Evolutionary conservation across 75 land plant genomes (phyloP), one percentile per base, ranked within the genome.

Genomic region (Ceratopteris richardii): DNA sequence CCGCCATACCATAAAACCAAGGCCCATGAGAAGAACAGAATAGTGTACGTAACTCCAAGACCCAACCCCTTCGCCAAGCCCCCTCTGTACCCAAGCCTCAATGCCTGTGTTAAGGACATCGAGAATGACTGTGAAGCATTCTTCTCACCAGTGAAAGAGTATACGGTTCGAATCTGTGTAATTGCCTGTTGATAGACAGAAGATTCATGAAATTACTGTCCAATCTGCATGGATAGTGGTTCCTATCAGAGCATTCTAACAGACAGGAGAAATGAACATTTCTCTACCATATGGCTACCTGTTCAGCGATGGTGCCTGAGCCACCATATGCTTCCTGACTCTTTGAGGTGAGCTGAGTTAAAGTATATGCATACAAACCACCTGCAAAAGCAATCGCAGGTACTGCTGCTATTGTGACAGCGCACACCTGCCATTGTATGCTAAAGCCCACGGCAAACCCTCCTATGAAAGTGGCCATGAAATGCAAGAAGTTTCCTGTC

Each of bases 391-490:
- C 83, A 0, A 84, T 80, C 24, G 69, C 65, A 28, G 88, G 88
- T 26, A 72, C 74, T 9, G 74, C 76, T 0, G 83, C 80, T 16
- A 84, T 54, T 24, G 81, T 84, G n/a, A 84, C 80, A 4, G 80
- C 30, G 10, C 65, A 67, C 36, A 84, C 48, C 66, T 75, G 74
- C 88, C 83, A 84, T 0, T 74, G 72, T 11, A 73, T 61, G 10
- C 74, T 61, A 66, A 84, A 84, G 1, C 73, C 88, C 17, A 84
- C 78, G 3, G 61, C 81, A 66, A 84, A 84, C 24, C 88, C 88
- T 29, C 81, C 68, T 12, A 80, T 39, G 54, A 84, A 84, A 19
- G 75, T 74, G 24, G 76, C 73, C 48, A 77, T 63, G 63, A 67
- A 84, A 31, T 80, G 83, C 0, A 80, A 28, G 57, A 77, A 82